Conservation (phyloP, 305 asterid species). For the Fraxinus velutina region DNA sequence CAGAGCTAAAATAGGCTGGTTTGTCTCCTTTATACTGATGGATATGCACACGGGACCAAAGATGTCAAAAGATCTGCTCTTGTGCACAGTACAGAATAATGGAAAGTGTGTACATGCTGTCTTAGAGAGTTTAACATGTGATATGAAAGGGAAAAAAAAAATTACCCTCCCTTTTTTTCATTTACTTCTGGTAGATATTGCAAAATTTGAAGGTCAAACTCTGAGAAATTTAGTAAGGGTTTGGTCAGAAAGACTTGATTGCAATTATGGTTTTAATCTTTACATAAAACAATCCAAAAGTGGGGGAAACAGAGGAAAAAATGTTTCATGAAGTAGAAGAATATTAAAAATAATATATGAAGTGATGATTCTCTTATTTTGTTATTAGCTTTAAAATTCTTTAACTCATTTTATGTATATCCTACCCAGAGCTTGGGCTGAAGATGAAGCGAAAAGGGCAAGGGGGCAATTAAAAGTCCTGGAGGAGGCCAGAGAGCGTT, state of each 20-base stretch:
- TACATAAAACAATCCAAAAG: not conserved
- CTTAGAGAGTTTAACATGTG: not conserved
- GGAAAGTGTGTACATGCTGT: not conserved
- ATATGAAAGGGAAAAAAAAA: not conserved
- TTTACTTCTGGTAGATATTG: not conserved
- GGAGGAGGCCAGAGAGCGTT: constrained; percentile 79
- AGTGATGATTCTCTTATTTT: not conserved
- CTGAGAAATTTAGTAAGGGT: not conserved
- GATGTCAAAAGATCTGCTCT: not conserved
- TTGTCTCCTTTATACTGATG: not conserved
- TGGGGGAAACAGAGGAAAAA: not conserved
- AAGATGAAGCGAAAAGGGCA: constrained; percentile 90
- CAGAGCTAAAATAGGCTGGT: not conserved
- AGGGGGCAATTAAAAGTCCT: constrained; percentile 78
- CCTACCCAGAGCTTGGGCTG: constrained; percentile 77
- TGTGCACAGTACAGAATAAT: not conserved
- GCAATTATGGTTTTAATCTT: not conserved
- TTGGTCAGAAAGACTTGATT: not conserved
- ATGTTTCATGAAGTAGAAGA: not conserved
- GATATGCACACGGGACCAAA: not conserved
- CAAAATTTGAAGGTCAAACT: not conserved
- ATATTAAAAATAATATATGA: not conserved
- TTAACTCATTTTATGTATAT: constrained; percentile 10
- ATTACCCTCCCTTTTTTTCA: not conserved
- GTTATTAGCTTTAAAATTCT: not conserved